Base-by-base conservation (phyloP, 371 early-diverging fungal genomes). In the Rhizomucor pusillus region DNA sequence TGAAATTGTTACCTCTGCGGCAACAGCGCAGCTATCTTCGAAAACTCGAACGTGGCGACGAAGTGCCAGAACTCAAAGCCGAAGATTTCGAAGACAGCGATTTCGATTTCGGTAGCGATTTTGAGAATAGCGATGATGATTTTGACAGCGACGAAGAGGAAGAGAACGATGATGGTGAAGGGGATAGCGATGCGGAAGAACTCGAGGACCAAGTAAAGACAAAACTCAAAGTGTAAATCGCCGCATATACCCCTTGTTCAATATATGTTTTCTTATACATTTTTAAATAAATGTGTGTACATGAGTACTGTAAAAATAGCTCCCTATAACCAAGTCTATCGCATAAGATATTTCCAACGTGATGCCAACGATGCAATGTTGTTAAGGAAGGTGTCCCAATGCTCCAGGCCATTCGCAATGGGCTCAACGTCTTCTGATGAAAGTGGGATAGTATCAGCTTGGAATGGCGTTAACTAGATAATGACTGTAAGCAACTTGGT, bases 21-120 rank as follows among this genome's bases (percentile, higher is more conserved):
- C 88, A 94, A 60, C 86, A 92, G 57, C 77, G 97, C 60, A 82
- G 89, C 35, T 92, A 89, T 56, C 65, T 90, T 52, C 72, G 96
- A 25, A 90, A 90, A 67, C 54, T 93, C 43, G 90, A 87, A 52
- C 78, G 81, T 43, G 91, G 87, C 13, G 84, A 87, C 29, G 75
- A 77, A 47, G 60, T 72, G 12, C 56, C 73, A 18, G 59, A 59
- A 22, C 66, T 72, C 46, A 63, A 67, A 4, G 52, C 47, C 14
- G 69, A 69, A 43, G 69, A 65, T 13, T 66, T 67, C 18, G 73
- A 73, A 10, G 75, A 77, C 16, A 63, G 63, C 29, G 78, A 74
- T 39, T 73, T 70, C 18, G 75, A 71, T 24, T 75, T 70, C 50
- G 73, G 70, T 18, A 74, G 71, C 43, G 77, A 72, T 19, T 69